These are phyloP conservation scores for Solanum dulcamara DNA, from an alignment of 257 asterid genomes.

Conservation along the genomic window DNA sequence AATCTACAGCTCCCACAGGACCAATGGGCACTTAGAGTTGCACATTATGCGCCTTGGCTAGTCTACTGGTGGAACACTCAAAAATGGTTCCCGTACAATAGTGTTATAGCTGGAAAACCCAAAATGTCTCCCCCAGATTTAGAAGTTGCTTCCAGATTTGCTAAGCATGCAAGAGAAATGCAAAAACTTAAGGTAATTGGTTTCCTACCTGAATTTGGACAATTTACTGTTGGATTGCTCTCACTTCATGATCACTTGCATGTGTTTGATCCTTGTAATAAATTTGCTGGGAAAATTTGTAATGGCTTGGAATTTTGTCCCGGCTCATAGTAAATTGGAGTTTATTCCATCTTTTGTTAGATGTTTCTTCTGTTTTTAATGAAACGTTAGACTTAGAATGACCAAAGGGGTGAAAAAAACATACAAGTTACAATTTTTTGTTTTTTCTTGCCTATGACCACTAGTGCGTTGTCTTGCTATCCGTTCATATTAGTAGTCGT, in stretches of 20 bases:
- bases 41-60: constrained; percentile 49
- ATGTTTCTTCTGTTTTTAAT: background rate
- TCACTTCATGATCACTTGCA: background rate
- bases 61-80: constrained; percentile 64
- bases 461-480: background rate
- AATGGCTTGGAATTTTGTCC: background rate
- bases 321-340: background rate
- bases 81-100: constrained; percentile 45
- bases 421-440: background rate
- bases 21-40: constrained; percentile 56
- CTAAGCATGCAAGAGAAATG: background rate
- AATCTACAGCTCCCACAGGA: constrained; percentile 24
- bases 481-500: background rate
- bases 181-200: background rate
- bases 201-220: background rate
- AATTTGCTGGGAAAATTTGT: background rate
- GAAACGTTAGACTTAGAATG: background rate
- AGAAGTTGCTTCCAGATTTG: constrained; percentile 13
- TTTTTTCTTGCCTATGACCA: background rate
- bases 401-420: background rate
- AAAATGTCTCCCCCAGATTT: constrained; percentile 34
- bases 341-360: background rate
- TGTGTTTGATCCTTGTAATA: background rate
- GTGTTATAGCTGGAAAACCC: constrained; percentile 28
- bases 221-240: background rate